Evolutionary conservation across 2,329 filamentous ascomycete genomes (phyloP), one percentile per base, ranked within the genome.

Genomic region (Aureobasidium sp.): DNA sequence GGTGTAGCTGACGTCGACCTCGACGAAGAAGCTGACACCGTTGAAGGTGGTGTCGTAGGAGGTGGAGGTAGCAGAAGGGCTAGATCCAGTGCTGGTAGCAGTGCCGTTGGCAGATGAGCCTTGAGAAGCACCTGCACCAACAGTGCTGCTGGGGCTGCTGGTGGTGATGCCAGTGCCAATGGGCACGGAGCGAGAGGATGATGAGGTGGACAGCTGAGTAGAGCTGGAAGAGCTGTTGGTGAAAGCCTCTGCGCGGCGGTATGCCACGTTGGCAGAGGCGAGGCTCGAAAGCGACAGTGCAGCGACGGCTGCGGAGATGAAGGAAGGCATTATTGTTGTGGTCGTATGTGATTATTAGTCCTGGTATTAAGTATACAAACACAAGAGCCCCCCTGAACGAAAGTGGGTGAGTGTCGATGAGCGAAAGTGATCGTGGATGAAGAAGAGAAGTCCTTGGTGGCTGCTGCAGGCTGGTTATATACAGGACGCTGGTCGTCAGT

Each of bases 261-360:
- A 58, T 8, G 42, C 41, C 41, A 58, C 55, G 6, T 47, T 41
- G 41, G 57, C 57, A 22, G 44, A 41, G 36, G 36, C 57, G 22
- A 60, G 20, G 45, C 57, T 60, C 57, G 57, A 60, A 42, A 60
- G 57, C 57, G 57, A 60, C 34, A 60, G 36, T 5, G 57, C 57
- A 60, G 57, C 57, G n/a, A 60, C 25, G 37, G 57, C 57, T 60
- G 57, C 57, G 27, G 57, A 60, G 34, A 60, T 41, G 45, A 60
- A 49, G 5, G 57, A 49, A 51, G 45, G 44, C 57, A 60, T 60
- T 51, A 5, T 58, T 37, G 31, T 58, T 39, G 42, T 58, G 27
- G 29, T 47, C 39, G 27, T 20, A 25, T 56, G 41, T 48, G 48
- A 31, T 48, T 27, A 14, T 58, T 58, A 58, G 41, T 58, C 29